Base-by-base conservation (phyloP, 495 filamentous ascomycete genomes). In the Xylaria castorea region DNA sequence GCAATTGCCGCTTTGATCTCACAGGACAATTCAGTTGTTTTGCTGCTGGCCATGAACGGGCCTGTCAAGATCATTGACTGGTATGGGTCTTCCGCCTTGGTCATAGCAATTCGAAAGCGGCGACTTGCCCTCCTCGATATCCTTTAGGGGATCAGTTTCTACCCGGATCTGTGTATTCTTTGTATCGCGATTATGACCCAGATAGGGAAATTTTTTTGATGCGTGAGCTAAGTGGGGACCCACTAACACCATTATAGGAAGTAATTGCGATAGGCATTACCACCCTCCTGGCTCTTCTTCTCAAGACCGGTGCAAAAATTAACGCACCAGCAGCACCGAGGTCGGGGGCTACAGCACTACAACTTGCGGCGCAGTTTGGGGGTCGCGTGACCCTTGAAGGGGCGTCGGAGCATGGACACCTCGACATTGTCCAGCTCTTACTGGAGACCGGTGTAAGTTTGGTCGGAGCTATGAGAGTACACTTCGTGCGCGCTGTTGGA, bases 301-400 rank as follows among this genome's bases (percentile, higher is more conserved):
- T 55, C 11, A 5, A 55, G 2, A 0, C 22, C 1, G 22, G 51
- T 3, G 51, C 51, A 3, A 25, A 55, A 22, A 14, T 55, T 30
- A 30, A 55, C 22, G 25, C 51, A 55, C 51, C 51, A 55, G 22
- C 51, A 25, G 51, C 51, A 12, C 8, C 7, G 16, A 0, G 1
- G 1, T 14, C 0, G 8, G 51, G 51, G 11, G n/a, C 51, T 9
- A 27, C 51, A 16, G 51, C 51, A 25, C 4, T 55, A 5, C 51
- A 55, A 55, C 25, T 55, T 1, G 51, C 51, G 9, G 51, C 51
- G 25, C 22, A 40, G 20, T 20, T 12, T 0, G 1, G 14, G 0
- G 40, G 61, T 8, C 40, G 61, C 25, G 32, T 40, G 16, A 22
- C 61, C n/a, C 63, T 66, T 5, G 63, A 66, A n/a, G 38, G 42